These are phyloP conservation scores for Aspergillus chevalieri DNA, from an alignment of 2,329 filamentous ascomycete species.

Conservation along the genomic window DNA sequence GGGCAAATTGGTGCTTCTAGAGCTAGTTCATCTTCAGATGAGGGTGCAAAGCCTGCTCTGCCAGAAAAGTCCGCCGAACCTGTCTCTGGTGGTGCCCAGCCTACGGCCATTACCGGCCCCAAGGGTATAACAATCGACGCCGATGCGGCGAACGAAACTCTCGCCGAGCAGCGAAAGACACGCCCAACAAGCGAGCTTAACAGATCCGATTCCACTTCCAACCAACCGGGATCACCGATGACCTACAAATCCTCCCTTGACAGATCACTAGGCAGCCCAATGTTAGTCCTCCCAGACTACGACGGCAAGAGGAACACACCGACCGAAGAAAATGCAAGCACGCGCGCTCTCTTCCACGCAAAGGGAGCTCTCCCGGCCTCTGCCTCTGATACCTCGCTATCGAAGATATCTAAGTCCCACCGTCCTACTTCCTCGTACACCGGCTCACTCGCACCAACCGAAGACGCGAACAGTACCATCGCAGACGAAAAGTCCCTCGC, in stretches of 20 bases:
- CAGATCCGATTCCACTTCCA: neutral
- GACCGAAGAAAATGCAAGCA: constrained; percentile 28
- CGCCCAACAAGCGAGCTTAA: neutral
- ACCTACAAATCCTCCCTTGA: constrained; percentile 6
- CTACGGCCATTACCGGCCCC: neutral
- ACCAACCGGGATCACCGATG: neutral
- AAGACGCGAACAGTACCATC: constrained; percentile 22
- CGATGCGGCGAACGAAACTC: neutral
- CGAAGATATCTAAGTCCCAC: constrained; percentile 11
- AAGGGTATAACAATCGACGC: neutral
- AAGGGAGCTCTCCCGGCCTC: constrained; percentile 17
- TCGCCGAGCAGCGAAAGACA: neutral
- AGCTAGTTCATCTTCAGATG: constrained; percentile 5
- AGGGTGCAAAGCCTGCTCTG: neutral
- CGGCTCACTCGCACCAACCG: constrained; percentile 25
- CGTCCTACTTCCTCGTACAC: constrained; percentile 18
- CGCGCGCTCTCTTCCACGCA: constrained; percentile 25
- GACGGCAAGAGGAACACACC: constrained; percentile 17
- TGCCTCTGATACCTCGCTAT: constrained; percentile 15
- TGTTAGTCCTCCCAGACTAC: constrained; percentile 24
- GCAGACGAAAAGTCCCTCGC: constrained; percentile 21
- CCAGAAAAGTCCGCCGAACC: neutral
- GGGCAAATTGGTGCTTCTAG: constrained; percentile 20
- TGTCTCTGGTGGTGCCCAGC: neutral
- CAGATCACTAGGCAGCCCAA: constrained; percentile 14